These are phyloP conservation scores for Yamadazyma oceani DNA, from an alignment of 1,139 yeast species.

Conservation along the genomic window DNA sequence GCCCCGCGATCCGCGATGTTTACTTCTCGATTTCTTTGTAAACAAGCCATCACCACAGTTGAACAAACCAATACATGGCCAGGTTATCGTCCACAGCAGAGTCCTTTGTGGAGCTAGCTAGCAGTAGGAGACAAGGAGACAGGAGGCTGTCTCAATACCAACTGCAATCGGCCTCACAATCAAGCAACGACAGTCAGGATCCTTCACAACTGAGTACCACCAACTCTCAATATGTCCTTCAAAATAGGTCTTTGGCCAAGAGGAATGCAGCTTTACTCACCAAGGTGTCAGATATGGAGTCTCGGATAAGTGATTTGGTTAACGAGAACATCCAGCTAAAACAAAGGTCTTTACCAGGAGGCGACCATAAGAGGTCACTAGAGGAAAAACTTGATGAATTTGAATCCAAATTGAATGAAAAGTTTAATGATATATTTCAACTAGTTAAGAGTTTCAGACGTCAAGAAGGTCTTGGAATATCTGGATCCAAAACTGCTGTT, in stretches of 20 bases:
- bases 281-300: slow-evolving; percentile 52
- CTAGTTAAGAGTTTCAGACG: slow-evolving; percentile 11
- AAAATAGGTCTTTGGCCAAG: slow-evolving; percentile 56
- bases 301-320: slow-evolving; percentile 43
- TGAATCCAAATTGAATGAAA: slow-evolving; percentile 9
- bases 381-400: slow-evolving; percentile 11
- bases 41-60: slow-evolving; percentile 4
- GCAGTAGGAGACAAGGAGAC: slow-evolving; percentile 7
- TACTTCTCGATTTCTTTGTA: slow-evolving; percentile 5
- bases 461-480: slow-evolving; percentile 8
- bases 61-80: slow-evolving; percentile 14
- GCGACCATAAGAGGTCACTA: slow-evolving; percentile 6
- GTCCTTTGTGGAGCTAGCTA: slow-evolving; percentile 14
- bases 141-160: background rate
- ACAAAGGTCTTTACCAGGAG: slow-evolving; percentile 13
- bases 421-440: slow-evolving; percentile 13
- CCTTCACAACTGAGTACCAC: slow-evolving; percentile 14
- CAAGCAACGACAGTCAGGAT: slow-evolving; percentile 1
- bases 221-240: slow-evolving; percentile 33
- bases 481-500: too few species aligned
- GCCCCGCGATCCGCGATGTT: slow-evolving; percentile 4
- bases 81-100: slow-evolving; percentile 19
- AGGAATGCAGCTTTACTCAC: slow-evolving; percentile 52
- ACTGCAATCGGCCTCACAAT: background rate
- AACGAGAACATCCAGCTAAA: slow-evolving; percentile 44